Base-by-base conservation (phyloP, 345 rosid genomes). In the Theobroma cacao region DNA sequence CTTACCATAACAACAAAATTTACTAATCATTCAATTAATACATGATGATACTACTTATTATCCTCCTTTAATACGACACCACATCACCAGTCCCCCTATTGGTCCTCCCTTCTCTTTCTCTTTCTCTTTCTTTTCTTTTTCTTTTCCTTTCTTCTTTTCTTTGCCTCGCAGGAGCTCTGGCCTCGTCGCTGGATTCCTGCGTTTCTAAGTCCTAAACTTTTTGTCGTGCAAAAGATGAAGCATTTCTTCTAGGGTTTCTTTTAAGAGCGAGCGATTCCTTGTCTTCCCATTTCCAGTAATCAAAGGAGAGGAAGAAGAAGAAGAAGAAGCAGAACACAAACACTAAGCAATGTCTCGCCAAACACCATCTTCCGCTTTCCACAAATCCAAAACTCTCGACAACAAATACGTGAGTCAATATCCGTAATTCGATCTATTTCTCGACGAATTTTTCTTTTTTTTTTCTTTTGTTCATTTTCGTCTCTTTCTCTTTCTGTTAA, bases 341-440 rank as follows among this genome's bases (percentile, higher is more conserved):
- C n/a, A n/a, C 55, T 18, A n/a, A 45, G 71, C 38, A 18, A 72
- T 58, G 75, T 52, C 62, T 52, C 75, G 75, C 75, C 62, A 89
- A 85, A 74, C 84, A 82, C 82, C 91, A 74, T 77, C 93, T 45
- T 75, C 96, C 59, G 92, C 90, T 72, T 86, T 91, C 76, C 98
- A 83, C 87, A 91, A 91, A 87, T 89, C 94, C 68, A 93, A 91
- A 91, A 88, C 94, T 76, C 98, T 93, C 73, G 94, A 90, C 88
- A 93, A 93, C 89, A 93, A 93, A 93, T 91, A 93, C 65, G 97
- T 93, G 78, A 90, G 88, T 72, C 45, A 11, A 60, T 50, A 33
- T 28, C 18, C 75, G 30, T 31, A 18, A 5, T 71, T 50, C 60
- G 59, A 48, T 70, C 60, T 71, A 3, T 50, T 33, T 45, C 28